Evolutionary conservation across 108 stramenopile species (phyloP), one percentile per base, ranked within the genome.

Genomic region (Tribonema minus): DNA sequence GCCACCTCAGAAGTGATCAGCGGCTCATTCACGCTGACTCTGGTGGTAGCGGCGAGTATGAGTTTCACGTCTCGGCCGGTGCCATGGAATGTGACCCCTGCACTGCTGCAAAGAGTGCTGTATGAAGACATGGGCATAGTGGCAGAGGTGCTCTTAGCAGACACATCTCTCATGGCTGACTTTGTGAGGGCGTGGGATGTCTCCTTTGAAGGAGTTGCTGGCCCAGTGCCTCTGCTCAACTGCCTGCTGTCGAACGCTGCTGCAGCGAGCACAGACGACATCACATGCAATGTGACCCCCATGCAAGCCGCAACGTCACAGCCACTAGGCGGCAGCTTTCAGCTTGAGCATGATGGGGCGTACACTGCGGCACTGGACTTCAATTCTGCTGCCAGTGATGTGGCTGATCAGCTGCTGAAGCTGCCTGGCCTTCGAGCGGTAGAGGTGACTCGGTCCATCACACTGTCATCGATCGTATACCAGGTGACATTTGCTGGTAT

Each of bases 141-240:
- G 34, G 74, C 64, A 6, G 74, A 58, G 3, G 34, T 58, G 2
- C 74, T 75, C 12, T 37, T 23, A 1, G 62, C 74, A 29, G 32
- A 29, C 35, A 64, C 64, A 20, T 40, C 66, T 32, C 64, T 29
- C 2, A 35, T 75, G 2, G 63, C 74, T 25, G 74, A 64, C 26
- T 64, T 66, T 46, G 34, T 41, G 26, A 32, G 64, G 20, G 74
- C 74, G 23, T 75, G 74, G 74, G 74, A 75, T 27, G 54, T 75
- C 3, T 64, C 74, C 0, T 75, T 64, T 64, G 64, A 33, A 35
- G 46, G 64, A n/a, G 35, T 58, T 29, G 39, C 74, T 31, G 74
- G 74, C 31, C 30, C 40, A 7, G 74, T 75, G 15, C 35, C 61
- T 2, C 65, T 75, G 20, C 12, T 75, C 31, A 2, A 66, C 31